Conservation (phyloP, 768 basidiomycete genomes). For the Tricholoma saponaceum region DNA sequence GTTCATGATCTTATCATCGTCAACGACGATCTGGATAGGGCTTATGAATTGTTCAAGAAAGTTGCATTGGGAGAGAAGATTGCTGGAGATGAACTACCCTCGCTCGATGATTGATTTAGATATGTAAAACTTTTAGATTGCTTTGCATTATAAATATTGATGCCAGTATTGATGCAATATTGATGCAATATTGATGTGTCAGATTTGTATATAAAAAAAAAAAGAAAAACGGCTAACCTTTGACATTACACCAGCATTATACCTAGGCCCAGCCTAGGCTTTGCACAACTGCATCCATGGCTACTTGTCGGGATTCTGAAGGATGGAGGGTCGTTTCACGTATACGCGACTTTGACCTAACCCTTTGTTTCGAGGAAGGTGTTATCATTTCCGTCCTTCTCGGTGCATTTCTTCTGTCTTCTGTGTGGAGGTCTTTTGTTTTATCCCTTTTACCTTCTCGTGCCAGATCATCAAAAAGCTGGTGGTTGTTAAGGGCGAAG, state of each 20-base stretch:
- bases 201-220: no score
- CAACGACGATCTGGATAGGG: slow-evolving; percentile 84
- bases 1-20: slow-evolving; percentile 83
- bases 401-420: slow-evolving; percentile 37
- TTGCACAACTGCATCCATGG: slow-evolving; percentile 34
- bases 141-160: no score
- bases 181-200: neutral
- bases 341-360: slow-evolving; percentile 66
- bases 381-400: slow-evolving; percentile 54
- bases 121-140: neutral
- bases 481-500: slow-evolving; percentile 54
- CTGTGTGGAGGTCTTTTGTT: slow-evolving; percentile 32
- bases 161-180: no score
- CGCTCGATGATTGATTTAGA: slow-evolving; percentile 41
- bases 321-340: slow-evolving; percentile 64
- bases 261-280: no score
- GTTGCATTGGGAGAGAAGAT: slow-evolving; percentile 70
- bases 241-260: no score
- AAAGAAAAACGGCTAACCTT: no score
- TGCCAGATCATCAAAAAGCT: slow-evolving; percentile 42
- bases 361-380: slow-evolving; percentile 80
- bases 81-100: slow-evolving; percentile 62
- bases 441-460: slow-evolving; percentile 21
- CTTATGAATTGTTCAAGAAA: slow-evolving; percentile 72
- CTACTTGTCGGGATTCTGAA: slow-evolving; percentile 50